Base-by-base conservation (phyloP, 2,329 filamentous ascomycete genomes). In the Colletotrichum truncatum region DNA sequence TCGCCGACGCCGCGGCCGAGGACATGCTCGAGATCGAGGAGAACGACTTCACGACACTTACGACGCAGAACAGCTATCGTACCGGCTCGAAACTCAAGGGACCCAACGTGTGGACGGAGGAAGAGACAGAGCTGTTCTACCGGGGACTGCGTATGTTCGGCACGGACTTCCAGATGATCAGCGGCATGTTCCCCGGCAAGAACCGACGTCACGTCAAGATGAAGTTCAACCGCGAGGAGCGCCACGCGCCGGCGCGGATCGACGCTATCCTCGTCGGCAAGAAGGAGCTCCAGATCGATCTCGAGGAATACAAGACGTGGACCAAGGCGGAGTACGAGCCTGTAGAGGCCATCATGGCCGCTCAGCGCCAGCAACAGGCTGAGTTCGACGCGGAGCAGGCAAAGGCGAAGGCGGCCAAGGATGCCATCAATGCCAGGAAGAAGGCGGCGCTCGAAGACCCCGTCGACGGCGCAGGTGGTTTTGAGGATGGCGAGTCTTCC, bases 171-270 rank as follows among this genome's bases (percentile, higher is more conserved):
- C 86, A 90, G 74, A 92, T 93, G 78, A 94, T 97, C 70, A 85
- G 87, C 64, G 87, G 88, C 70, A 89, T 94, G 85, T 94, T 97
- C 72, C 87, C 89, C 1, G 85, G 87, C 68, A 89, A 91, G 72
- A 91, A 87, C 65, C 85, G 93, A 16, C 86, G 90, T 30, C 88
- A 92, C 75, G 85, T 96, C 78, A 95, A 95, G 80, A 85, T 91
- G 69, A 96, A 96, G 75, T 96, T 93, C 79, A 92, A 90, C 71
- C 89, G 90, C 66, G 93, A 96, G 77, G 93, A 96, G 78, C 84
- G 87, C 32, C 81, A 87, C 56, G 85, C 90, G 68, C 89, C 91
- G 0, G 78, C 80, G 3, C 85, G 87, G 67, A 84, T 97, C 70
- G 88, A 88, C 66, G 83, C 84, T 34, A 88, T 88, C 5, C 81